A percentile compares a stretch with the other conserved stretches of the same genome.
Conservation (phyloP, 1,284 basidiomycete genomes). For the Psilocybe mexicana region DNA sequence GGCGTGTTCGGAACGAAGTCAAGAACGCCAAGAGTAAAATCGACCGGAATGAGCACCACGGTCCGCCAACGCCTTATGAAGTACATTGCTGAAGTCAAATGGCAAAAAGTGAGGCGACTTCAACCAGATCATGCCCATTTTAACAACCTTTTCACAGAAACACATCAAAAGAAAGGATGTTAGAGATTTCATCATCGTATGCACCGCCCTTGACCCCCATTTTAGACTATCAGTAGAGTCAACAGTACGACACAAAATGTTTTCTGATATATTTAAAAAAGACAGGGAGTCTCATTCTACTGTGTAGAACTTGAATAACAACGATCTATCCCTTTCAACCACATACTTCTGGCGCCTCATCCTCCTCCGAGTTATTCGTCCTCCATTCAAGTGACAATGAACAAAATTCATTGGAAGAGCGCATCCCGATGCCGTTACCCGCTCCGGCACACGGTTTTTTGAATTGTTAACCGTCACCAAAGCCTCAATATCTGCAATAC, state of each 20-base stretch:
- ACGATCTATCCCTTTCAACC: neutral
- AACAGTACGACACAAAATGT: neutral
- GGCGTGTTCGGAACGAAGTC: neutral
- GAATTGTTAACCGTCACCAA: too few relatives aligned
- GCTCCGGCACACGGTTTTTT: too few relatives aligned
- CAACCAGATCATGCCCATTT: too few relatives aligned
- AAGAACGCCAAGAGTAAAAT: neutral
- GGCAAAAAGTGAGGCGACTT: neutral
- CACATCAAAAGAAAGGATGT: neutral
- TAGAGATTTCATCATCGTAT: neutral
- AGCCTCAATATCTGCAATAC: too few relatives aligned
- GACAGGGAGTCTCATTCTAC: neutral
- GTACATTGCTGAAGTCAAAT: neutral
- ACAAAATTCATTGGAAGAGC: too few relatives aligned
- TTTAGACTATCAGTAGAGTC: neutral
- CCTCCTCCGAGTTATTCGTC: too few relatives aligned
- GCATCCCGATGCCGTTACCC: too few relatives aligned
- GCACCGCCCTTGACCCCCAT: neutral
- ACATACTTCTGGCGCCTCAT: neutral
- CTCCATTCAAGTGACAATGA: too few relatives aligned
- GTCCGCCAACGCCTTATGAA: neutral
- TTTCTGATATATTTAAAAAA: neutral
- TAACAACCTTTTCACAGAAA: neutral
- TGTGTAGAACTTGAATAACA: neutral
- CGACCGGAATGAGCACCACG: neutral